Evolutionary conservation across 768 basidiomycete species (phyloP).

Genomic region (Bullera alba): DNA sequence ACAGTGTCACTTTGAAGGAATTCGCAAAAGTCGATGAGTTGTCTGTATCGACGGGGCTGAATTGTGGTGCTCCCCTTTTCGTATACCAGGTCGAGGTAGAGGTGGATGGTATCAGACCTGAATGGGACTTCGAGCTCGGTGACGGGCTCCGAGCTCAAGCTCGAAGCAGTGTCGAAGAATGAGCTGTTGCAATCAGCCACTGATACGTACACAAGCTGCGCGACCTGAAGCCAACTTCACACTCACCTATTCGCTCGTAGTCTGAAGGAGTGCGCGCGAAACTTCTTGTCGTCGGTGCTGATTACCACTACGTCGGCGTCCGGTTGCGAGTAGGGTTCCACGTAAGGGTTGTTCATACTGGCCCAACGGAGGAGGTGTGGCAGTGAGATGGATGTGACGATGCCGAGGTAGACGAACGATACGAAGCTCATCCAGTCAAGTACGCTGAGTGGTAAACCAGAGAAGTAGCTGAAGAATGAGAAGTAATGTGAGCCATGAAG

Average conservation of each 20-base stretch:
- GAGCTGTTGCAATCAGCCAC: not conserved
- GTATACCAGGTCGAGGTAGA: not conserved
- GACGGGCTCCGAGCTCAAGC: not conserved
- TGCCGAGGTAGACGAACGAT: too few species aligned
- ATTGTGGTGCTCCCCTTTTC: not conserved
- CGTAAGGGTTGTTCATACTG: not conserved
- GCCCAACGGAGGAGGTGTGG: not conserved
- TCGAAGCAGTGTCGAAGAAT: not conserved
- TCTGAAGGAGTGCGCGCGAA: not conserved
- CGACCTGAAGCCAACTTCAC: not conserved
- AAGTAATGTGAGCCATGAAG: not conserved
- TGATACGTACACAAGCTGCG: not conserved
- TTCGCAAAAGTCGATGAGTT: not conserved
- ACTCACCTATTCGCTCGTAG: not conserved
- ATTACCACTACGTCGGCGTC: slow-evolving; percentile 11
- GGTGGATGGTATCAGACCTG: not conserved
- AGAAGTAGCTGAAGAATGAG: too few species aligned
- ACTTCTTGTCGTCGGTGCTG: not conserved
- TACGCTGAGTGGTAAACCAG: too few species aligned
- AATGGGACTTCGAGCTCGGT: not conserved
- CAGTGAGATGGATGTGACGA: not conserved
- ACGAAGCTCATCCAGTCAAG: too few species aligned
- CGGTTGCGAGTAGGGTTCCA: not conserved
- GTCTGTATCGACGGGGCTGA: not conserved
- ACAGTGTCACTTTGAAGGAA: not conserved